These are phyloP conservation scores for Tricholoma sp. DNA, from an alignment of 768 basidiomycete species.

Conservation along the genomic window DNA sequence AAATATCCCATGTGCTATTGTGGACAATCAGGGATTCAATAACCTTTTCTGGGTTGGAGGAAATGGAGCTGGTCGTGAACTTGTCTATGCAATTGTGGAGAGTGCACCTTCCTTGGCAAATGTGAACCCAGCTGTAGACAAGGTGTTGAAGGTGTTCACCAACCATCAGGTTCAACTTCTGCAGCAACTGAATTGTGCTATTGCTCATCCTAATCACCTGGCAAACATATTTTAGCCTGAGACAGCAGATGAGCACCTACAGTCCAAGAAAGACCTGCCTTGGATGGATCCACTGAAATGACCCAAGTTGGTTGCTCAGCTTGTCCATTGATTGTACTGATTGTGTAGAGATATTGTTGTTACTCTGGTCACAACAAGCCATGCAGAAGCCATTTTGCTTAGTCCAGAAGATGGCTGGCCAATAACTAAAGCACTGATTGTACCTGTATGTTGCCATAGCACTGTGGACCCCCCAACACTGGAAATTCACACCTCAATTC, in stretches of 20 bases:
- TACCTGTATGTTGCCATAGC: slow-evolving; percentile 57
- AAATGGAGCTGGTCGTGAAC: slow-evolving; percentile 75
- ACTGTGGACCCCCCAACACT: no score
- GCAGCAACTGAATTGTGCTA: slow-evolving; percentile 84
- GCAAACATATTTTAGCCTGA: slow-evolving; percentile 77
- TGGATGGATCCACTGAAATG: slow-evolving; percentile 60
- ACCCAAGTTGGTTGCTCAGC: slow-evolving; percentile 64
- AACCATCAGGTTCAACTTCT: slow-evolving; percentile 66
- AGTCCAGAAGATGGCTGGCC: slow-evolving; percentile 71
- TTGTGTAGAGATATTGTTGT: slow-evolving; percentile 66
- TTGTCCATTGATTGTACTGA: slow-evolving; percentile 69
- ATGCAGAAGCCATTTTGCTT: slow-evolving; percentile 62
- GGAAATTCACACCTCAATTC: no score
- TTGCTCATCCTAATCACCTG: slow-evolving; percentile 88
- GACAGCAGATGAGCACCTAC: slow-evolving; percentile 65
- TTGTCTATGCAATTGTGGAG: slow-evolving; percentile 68
- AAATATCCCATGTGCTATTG: slow-evolving; percentile 68
- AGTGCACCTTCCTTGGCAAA: slow-evolving; percentile 43
- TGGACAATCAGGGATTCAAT: slow-evolving; percentile 82
- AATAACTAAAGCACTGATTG: slow-evolving; percentile 57
- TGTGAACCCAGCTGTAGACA: slow-evolving; percentile 47
- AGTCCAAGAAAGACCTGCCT: slow-evolving; percentile 62
- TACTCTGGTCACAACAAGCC: slow-evolving; percentile 65
- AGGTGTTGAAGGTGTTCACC: slow-evolving; percentile 66
- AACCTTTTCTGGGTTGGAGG: slow-evolving; percentile 73